Evolutionary conservation across 768 basidiomycete species (phyloP).

Genomic region (Bullera alba): DNA sequence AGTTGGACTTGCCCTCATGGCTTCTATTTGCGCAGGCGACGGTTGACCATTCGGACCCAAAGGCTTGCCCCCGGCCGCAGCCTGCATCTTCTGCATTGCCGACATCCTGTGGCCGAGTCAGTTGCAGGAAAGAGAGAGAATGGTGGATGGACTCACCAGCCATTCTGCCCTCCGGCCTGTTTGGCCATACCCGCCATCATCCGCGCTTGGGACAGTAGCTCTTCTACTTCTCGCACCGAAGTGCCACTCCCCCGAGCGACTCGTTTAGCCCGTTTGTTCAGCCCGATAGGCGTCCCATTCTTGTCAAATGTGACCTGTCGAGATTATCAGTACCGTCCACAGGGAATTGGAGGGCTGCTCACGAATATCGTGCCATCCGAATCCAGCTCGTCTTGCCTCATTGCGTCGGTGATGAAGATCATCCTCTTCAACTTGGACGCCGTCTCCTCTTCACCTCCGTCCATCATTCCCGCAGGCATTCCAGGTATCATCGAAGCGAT

Average conservation of each 20-base stretch:
- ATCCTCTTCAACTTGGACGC: conserved; percentile 86
- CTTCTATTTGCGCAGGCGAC: conserved; percentile 84
- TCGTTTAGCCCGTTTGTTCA: conserved; percentile 83
- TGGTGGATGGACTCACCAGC: conserved; percentile 56
- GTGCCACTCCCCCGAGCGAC: conserved; percentile 93
- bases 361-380: conserved; percentile 90
- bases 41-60: conserved; percentile 83
- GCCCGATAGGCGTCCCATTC: conserved; percentile 49
- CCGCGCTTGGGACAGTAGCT: conserved; percentile 87
- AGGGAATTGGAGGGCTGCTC: too few species aligned
- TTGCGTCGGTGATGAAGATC: conserved; percentile 97
- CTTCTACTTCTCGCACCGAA: conserved; percentile 94
- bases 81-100: conserved; percentile 89
- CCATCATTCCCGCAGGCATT: conserved; percentile 79
- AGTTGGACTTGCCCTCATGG: conserved; percentile 67
- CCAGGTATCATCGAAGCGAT: conserved; percentile 99
- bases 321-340: too few species aligned
- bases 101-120: conserved; percentile 56
- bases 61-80: conserved; percentile 74
- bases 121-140: conserved; percentile 6
- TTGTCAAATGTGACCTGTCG: conserved; percentile 43
- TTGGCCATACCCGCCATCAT: conserved; percentile 99
- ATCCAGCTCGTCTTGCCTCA: conserved; percentile 88
- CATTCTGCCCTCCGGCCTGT: conserved; percentile 94
- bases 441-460: conserved; percentile 84